A percentile compares a stretch with the other conserved stretches of the same genome.
phyloP scores from a whole-genome alignment of 768 basidiomycete species.

The Dacryopinax spathularia region DNA sequence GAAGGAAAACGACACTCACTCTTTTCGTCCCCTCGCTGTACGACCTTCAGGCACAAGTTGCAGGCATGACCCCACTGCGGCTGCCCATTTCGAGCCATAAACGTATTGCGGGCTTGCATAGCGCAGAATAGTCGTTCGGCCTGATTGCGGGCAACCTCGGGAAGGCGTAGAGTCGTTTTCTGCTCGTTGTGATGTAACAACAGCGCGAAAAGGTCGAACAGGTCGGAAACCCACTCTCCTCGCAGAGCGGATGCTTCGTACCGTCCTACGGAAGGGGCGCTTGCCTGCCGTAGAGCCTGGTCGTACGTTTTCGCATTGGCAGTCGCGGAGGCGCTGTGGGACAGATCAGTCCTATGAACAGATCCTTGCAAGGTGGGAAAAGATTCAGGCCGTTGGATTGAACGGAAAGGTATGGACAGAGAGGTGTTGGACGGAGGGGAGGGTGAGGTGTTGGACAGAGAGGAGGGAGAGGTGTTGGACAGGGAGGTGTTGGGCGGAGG shows the following conservation, averaged over 20 bases:
- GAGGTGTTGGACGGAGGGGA: too few relatives aligned
- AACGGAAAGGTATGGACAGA: too few relatives aligned
- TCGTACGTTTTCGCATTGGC: conserved; percentile 24
- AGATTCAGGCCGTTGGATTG: too few relatives aligned
- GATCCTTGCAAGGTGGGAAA: too few relatives aligned
- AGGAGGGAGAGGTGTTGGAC: too few relatives aligned
- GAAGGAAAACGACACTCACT: conserved; percentile 6
- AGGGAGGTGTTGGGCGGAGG: too few relatives aligned
- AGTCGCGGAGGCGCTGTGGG: conserved; percentile 21
- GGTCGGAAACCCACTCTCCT: conserved; percentile 19
- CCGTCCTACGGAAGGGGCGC: conserved; percentile 6
- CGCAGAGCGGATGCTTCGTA: conserved; percentile 10
- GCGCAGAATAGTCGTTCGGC: conserved; percentile 14
- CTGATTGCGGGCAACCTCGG: conserved; percentile 13
- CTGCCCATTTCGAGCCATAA: too few relatives aligned
- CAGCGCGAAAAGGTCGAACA: conserved; percentile 17
- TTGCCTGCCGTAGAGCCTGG: conserved; percentile 5
- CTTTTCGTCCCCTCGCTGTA: conserved; percentile 10
- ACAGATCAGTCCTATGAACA: too few relatives aligned
- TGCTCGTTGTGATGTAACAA: conserved; percentile 14
- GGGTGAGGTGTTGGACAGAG: too few relatives aligned
- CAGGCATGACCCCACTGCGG: conserved; percentile 23
- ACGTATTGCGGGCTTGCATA: conserved; percentile 19
- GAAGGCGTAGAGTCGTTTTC: conserved; percentile 10
- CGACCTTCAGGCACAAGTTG: conserved; percentile 17